These are phyloP conservation scores for Glaciozyma martinii DNA, from an alignment of 768 basidiomycete genomes.

Conservation along the genomic window DNA sequence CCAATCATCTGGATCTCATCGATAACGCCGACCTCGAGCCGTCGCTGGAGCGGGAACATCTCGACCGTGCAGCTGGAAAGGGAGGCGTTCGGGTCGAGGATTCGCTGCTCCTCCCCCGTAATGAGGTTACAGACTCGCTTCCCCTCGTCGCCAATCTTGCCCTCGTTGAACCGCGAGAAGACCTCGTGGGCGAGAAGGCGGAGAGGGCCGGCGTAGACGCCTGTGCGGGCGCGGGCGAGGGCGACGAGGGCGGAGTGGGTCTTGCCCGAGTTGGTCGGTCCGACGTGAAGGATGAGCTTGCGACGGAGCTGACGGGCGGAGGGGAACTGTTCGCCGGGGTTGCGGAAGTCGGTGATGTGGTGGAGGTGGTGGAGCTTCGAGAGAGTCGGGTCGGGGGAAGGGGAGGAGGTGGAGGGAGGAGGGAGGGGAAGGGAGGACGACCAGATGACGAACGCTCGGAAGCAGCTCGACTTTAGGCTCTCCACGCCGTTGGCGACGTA, in stretches of 20 bases:
- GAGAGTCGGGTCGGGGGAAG: constrained; percentile 10
- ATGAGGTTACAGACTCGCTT: constrained; percentile 65
- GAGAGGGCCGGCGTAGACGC: constrained; percentile 83
- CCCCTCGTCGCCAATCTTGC: constrained; percentile 71
- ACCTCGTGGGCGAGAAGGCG: constrained; percentile 92
- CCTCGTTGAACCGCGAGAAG: constrained; percentile 79
- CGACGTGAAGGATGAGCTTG: constrained; percentile 87
- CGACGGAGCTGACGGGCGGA: constrained; percentile 56
- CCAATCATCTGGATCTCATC: constrained; percentile 97
- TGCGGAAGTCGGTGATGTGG: constrained; percentile 19
- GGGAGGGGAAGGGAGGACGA: constrained; percentile 7
- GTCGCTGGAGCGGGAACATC: constrained; percentile 54
- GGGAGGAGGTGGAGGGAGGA: not conserved
- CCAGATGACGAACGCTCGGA: constrained; percentile 10
- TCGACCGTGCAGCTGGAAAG: constrained; percentile 84
- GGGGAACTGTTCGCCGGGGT: constrained; percentile 33
- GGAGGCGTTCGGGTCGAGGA: constrained; percentile 52
- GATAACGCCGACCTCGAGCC: constrained; percentile 72
- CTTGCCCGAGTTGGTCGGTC: constrained; percentile 96
- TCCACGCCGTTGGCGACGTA: constrained; percentile 12
- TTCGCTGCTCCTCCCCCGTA: constrained; percentile 81
- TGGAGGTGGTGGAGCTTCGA: constrained; percentile 23
- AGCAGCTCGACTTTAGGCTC: not conserved
- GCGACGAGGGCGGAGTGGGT: constrained; percentile 87
- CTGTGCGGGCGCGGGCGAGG: constrained; percentile 61